Base-by-base conservation (phyloP, 1,139 yeast genomes). In the Hansenula lynferdii region DNA sequence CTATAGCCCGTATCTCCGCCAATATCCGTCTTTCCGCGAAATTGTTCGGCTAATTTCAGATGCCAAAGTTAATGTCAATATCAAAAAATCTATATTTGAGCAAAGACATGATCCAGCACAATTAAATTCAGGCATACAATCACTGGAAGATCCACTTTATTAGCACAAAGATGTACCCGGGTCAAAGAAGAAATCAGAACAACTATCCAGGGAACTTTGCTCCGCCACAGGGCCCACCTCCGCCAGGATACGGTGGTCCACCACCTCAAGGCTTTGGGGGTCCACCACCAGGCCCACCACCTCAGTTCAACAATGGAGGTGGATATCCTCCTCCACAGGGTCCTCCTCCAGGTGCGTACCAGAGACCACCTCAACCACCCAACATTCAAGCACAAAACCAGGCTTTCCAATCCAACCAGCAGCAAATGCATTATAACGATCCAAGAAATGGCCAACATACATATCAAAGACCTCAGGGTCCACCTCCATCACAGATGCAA, bases 401-500 rank as follows among this genome's bases (percentile, higher is more conserved):
- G 19, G 28, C 28, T 9, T 31, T 22, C 28, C 22, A 23, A 17
- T 25, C 29, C n/a, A 16, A 31, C 20, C 21, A 36, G 15, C 8
- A 55, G 15, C 53, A 50, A 35, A 54, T 57, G 20, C 69, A 64
- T 42, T 49, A 56, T 11, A 58, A 57, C 40, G 66, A 64, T 34
- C 35, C 24, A 17, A 20, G 19, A 55, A 53, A 61, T 70, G 28
- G 33, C 16, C 30, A 45, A 23, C 22, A 6, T 8, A 29, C 21
- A 21, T 39, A 30, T 15, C 32, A 33, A 26, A 39, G 36, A 14
- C 40, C 36, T 15, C 27, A 10, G 19, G 46, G 39, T 5, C 40
- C 54, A 8, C 69, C 70, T 6, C 57, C 63, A 4, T 45, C 56
- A 21, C 55, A 49, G 30, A 56, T 58, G 22, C 71, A 61, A 44